phyloP scores from a whole-genome alignment of 345 rosid genomes.

The Schrenkiella parvula region DNA sequence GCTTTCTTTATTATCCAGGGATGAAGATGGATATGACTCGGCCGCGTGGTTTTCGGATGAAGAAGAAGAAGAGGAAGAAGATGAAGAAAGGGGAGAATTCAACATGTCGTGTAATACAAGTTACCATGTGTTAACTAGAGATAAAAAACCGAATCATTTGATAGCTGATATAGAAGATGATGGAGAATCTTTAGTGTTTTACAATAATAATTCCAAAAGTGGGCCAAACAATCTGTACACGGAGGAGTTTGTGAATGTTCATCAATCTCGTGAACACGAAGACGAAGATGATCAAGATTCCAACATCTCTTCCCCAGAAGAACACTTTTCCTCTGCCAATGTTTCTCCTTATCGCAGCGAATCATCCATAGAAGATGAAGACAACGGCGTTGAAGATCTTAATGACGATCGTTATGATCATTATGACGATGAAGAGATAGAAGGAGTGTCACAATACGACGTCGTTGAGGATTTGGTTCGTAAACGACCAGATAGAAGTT shows the following conservation, averaged over 20 bases:
- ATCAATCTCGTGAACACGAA: constrained; percentile 19
- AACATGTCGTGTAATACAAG: constrained; percentile 32
- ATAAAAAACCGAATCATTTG: constrained; percentile 37
- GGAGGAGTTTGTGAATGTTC: constrained; percentile 25
- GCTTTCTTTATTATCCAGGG: constrained; percentile 34
- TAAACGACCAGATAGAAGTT: constrained; percentile 23
- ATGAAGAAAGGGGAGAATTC: constrained; percentile 32
- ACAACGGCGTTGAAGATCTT: constrained; percentile 27
- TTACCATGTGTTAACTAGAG: constrained; percentile 38
- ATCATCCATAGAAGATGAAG: constrained; percentile 35
- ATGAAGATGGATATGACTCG: constrained; percentile 54
- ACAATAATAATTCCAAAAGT: constrained; percentile 11
- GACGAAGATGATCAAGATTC: constrained; percentile 34
- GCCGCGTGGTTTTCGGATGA: constrained; percentile 52
- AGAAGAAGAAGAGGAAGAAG: constrained; percentile 52
- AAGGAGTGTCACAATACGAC: constrained; percentile 20
- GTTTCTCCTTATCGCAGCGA: constrained; percentile 46
- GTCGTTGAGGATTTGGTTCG: constrained; percentile 35
- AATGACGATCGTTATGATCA: constrained; percentile 21
- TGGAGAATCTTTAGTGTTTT: constrained; percentile 54
- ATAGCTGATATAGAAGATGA: constrained; percentile 62
- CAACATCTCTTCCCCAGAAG: constrained; percentile 31
- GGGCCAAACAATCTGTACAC: not conserved
- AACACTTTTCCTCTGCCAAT: constrained; percentile 39
- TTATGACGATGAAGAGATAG: constrained; percentile 28